Conservation (phyloP, 768 basidiomycete species). For the Hygrophorus pudorinus region DNA sequence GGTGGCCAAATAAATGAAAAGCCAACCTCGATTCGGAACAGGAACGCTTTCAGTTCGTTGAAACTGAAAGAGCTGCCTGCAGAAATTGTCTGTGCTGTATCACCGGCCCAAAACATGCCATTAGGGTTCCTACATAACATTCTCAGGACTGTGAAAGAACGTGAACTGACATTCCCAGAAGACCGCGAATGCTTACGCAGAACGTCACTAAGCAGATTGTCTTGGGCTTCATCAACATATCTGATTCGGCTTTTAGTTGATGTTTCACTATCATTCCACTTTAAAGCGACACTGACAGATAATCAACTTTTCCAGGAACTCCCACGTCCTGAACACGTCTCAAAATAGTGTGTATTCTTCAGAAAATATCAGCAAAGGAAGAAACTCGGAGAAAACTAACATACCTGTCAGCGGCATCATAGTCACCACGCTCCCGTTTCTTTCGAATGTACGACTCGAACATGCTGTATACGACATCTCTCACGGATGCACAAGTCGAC, state of each 20-base stretch:
- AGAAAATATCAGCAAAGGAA: neutral
- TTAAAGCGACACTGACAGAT: conserved; percentile 33
- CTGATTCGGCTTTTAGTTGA: no score
- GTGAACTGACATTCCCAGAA: neutral
- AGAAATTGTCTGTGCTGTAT: conserved; percentile 72
- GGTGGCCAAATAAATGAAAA: neutral
- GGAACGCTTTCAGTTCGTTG: conserved; percentile 58
- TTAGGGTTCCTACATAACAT: conserved; percentile 50
- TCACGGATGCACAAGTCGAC: conserved; percentile 40
- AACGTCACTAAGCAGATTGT: conserved; percentile 57
- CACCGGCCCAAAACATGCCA: conserved; percentile 72
- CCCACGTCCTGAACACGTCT: conserved; percentile 19
- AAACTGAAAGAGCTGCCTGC: conserved; percentile 66
- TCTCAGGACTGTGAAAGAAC: conserved; percentile 38
- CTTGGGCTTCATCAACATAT: conserved; percentile 69
- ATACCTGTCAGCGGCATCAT: conserved; percentile 54
- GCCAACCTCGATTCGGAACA: conserved; percentile 53
- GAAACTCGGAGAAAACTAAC: neutral
- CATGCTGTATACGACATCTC: conserved; percentile 38
- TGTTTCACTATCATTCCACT: no score
- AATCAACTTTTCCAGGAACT: conserved; percentile 40
- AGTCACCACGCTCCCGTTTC: conserved; percentile 32
- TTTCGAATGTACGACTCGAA: conserved; percentile 43
- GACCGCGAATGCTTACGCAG: conserved; percentile 28
- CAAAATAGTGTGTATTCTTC: conserved; percentile 44